A percentile compares a stretch with the other conserved stretches of the same genome.
phyloP scores from a whole-genome alignment of 1,284 basidiomycete genomes.

The Xerocomus amazonicus region DNA sequence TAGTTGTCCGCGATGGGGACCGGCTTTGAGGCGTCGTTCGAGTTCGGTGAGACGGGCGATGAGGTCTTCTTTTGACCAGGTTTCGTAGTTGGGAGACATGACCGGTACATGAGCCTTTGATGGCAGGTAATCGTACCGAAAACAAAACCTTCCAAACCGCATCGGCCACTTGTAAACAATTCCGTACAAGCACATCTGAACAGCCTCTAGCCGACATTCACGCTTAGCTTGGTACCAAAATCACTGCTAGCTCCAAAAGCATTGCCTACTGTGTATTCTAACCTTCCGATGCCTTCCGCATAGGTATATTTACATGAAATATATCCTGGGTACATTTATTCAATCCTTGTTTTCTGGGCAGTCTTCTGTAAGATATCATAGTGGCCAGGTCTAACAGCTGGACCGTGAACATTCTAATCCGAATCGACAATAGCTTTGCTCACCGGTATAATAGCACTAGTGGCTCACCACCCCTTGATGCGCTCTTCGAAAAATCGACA shows the following conservation, averaged over 20 bases:
- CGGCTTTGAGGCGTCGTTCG: slow-evolving; percentile 34
- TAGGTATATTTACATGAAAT: slow-evolving; percentile 15
- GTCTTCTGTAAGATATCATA: slow-evolving; percentile 60
- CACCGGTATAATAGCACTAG: slow-evolving; percentile 74
- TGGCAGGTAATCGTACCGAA: slow-evolving; percentile 29
- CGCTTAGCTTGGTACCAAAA: background rate
- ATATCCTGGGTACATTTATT: slow-evolving; percentile 2
- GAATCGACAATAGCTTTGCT: slow-evolving; percentile 19
- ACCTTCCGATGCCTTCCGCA: background rate
- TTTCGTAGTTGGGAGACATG: slow-evolving; percentile 44
- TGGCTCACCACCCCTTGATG: slow-evolving; percentile 37
- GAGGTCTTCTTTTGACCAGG: slow-evolving; percentile 66
- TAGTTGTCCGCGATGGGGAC: slow-evolving; percentile 2
- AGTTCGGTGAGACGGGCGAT: slow-evolving; percentile 57
- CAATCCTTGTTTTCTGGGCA: too few relatives aligned
- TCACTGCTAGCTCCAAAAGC: too few relatives aligned
- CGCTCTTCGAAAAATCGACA: slow-evolving; percentile 60
- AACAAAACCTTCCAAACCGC: slow-evolving; percentile 27
- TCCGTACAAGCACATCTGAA: too few relatives aligned
- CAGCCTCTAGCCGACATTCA: too few relatives aligned
- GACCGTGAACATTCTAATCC: slow-evolving; percentile 5
- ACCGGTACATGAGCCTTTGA: slow-evolving; percentile 27
- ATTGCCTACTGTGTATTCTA: too few relatives aligned
- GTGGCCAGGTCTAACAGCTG: slow-evolving; percentile 59
- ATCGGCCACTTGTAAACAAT: too few relatives aligned